These are phyloP conservation scores for Parachaetomium inaequale DNA, from an alignment of 495 filamentous ascomycete species.

Conservation along the genomic window DNA sequence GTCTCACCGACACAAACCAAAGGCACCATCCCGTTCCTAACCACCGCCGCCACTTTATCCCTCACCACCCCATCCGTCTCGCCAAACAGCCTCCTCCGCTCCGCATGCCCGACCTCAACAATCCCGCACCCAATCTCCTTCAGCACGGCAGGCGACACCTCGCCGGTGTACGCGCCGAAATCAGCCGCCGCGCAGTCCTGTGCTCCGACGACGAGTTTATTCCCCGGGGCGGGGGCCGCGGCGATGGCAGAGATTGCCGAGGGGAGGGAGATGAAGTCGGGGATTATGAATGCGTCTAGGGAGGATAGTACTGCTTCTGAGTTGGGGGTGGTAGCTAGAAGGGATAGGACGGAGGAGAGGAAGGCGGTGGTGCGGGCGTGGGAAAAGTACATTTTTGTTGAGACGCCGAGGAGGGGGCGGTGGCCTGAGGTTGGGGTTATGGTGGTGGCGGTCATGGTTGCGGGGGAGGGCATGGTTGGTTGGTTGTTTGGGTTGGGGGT, in stretches of 20 bases:
- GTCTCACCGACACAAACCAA: constrained; percentile 78
- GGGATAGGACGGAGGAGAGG: constrained; percentile 52
- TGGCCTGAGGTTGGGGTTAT: constrained; percentile 27
- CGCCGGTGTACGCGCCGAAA: constrained; percentile 69
- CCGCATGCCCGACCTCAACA: constrained; percentile 77
- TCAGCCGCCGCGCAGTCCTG: constrained; percentile 70
- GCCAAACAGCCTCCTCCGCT: constrained; percentile 63
- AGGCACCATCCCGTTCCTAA: constrained; percentile 66
- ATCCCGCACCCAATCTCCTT: constrained; percentile 61
- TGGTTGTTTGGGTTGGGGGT: neutral
- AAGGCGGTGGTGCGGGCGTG: constrained; percentile 60
- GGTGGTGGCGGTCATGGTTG: constrained; percentile 20
- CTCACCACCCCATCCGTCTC: constrained; percentile 64
- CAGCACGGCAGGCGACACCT: constrained; percentile 66
- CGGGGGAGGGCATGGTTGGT: neutral
- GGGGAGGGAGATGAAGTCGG: constrained; percentile 68
- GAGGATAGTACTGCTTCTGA: constrained; percentile 30
- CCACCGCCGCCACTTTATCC: constrained; percentile 63
- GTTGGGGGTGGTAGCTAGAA: constrained; percentile 30
- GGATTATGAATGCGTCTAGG: constrained; percentile 63
- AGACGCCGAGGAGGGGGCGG: constrained; percentile 71
- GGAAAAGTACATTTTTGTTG: constrained; percentile 82
- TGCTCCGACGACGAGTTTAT: constrained; percentile 59
- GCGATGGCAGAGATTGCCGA: constrained; percentile 52
- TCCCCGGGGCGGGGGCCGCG: constrained; percentile 33